Conservation (phyloP, 2,329 filamentous ascomycete species). For the Colletotrichum sojae region DNA sequence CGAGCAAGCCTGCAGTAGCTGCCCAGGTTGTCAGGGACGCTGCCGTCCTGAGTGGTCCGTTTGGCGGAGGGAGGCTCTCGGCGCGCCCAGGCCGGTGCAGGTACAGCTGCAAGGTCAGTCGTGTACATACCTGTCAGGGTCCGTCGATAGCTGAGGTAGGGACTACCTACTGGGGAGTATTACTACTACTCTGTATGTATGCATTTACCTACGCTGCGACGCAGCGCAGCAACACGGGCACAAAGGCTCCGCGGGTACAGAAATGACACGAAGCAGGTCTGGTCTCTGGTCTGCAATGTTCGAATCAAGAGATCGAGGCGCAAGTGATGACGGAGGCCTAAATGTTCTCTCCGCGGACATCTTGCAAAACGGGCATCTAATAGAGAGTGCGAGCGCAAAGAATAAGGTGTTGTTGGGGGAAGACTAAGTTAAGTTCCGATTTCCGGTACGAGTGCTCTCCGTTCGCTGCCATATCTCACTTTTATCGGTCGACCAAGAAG, state of each 20-base stretch:
- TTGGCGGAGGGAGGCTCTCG: slow-evolving; percentile 19
- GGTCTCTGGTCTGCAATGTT: background rate
- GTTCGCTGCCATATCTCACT: background rate
- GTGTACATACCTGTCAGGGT: slow-evolving; percentile 33
- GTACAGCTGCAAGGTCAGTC: slow-evolving; percentile 12
- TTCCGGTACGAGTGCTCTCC: background rate
- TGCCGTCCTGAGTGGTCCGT: slow-evolving; percentile 15
- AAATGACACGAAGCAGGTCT: background rate
- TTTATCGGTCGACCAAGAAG: no score
- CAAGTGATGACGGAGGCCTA: background rate
- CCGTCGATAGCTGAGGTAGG: slow-evolving; percentile 20
- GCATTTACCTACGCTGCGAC: slow-evolving; percentile 5
- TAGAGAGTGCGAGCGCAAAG: background rate
- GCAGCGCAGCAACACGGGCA: slow-evolving; percentile 9
- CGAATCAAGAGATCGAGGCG: background rate
- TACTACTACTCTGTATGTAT: background rate
- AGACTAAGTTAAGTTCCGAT: background rate
- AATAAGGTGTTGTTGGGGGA: background rate
- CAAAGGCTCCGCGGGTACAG: slow-evolving; percentile 1
- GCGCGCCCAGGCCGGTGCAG: slow-evolving; percentile 13
- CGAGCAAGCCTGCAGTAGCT: slow-evolving; percentile 6
- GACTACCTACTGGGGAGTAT: background rate
- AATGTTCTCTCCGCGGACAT: background rate
- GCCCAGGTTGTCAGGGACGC: slow-evolving; percentile 32
- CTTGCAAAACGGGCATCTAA: background rate